Evolutionary conservation across 495 filamentous ascomycete species (phyloP).

Genomic region (Trichoderma gamsii): DNA sequence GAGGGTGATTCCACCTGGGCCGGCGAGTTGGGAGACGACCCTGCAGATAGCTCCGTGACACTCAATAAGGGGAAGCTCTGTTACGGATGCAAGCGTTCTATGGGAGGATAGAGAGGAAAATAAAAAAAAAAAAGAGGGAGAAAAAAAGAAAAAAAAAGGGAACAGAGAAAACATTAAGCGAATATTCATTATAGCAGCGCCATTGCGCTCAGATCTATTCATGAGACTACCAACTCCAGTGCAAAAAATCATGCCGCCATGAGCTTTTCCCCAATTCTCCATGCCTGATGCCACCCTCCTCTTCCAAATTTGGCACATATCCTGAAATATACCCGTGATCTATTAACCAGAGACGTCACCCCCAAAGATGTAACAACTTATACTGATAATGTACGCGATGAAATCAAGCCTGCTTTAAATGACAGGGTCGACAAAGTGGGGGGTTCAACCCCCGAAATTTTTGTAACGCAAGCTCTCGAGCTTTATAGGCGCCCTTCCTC

Average conservation of each 20-base stretch:
- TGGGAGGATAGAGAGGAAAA: slow-evolving; percentile 25
- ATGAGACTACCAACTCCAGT: slow-evolving; percentile 13
- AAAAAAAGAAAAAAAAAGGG: neutral
- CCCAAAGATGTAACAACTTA: neutral
- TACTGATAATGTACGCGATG: neutral
- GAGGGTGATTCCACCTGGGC: slow-evolving; percentile 43
- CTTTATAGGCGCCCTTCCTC: neutral
- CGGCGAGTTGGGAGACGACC: slow-evolving; percentile 38
- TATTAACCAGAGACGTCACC: neutral
- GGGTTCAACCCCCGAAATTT: slow-evolving; percentile 3
- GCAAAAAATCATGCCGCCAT: slow-evolving; percentile 9
- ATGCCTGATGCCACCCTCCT: neutral
- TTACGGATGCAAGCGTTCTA: slow-evolving; percentile 49
- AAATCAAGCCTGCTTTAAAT: neutral
- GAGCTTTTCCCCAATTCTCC: slow-evolving; percentile 4
- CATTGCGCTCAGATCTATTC: slow-evolving; percentile 5
- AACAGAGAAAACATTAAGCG: neutral
- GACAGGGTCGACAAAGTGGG: slow-evolving; percentile 4
- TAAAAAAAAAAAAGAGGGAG: neutral
- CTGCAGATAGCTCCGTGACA: slow-evolving; percentile 2
- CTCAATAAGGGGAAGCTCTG: slow-evolving; percentile 30
- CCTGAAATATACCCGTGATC: slow-evolving; percentile 4
- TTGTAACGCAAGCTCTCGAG: slow-evolving; percentile 20
- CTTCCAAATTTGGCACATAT: neutral
- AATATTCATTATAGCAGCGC: neutral